Conservation (phyloP, 768 basidiomycete genomes). For the Lanmaoa rubissima region DNA sequence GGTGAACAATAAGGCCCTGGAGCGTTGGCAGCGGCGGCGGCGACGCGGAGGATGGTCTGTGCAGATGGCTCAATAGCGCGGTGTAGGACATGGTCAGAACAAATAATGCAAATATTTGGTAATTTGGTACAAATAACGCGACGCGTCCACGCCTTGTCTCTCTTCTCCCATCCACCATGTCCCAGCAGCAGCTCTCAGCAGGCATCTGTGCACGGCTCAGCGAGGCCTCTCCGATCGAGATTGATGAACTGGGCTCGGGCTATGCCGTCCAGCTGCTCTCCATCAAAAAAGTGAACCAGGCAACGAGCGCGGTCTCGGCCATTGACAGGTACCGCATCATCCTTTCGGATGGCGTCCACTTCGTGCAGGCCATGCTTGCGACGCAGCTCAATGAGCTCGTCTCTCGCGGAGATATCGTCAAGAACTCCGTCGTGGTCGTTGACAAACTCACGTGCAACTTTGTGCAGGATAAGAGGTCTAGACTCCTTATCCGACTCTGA, state of each 20-base stretch:
- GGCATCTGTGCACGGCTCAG: slow-evolving; percentile 56
- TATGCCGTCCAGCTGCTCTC: slow-evolving; percentile 78
- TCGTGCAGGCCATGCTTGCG: slow-evolving; percentile 92
- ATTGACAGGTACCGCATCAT: slow-evolving; percentile 75
- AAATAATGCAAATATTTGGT: slow-evolving; percentile 4
- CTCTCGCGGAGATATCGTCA: slow-evolving; percentile 56
- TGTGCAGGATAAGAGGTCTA: slow-evolving; percentile 78
- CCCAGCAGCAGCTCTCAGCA: slow-evolving; percentile 47
- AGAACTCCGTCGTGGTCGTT: slow-evolving; percentile 66
- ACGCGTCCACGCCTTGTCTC: slow-evolving; percentile 5
- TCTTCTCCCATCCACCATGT: slow-evolving; percentile 31
- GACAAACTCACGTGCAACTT: slow-evolving; percentile 79
- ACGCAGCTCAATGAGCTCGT: slow-evolving; percentile 84
- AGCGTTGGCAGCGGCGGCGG: slow-evolving; percentile 20
- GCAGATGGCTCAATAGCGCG: slow-evolving; percentile 25
- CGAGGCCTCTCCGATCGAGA: slow-evolving; percentile 33
- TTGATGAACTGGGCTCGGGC: slow-evolving; percentile 29
- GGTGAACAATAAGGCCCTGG: slow-evolving; percentile 29
- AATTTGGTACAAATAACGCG: slow-evolving; percentile 14
- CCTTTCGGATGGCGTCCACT: slow-evolving; percentile 84
- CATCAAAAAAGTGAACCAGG: slow-evolving; percentile 66
- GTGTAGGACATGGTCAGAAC: slow-evolving; percentile 21
- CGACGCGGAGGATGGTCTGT: slow-evolving; percentile 21
- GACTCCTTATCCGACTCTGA: background rate
- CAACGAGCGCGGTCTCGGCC: slow-evolving; percentile 30